Percentiles rank a stretch among this genome's conserved stretches.
phyloP scores from a whole-genome alignment of 192 early-diverging fungal species.

The Coemansia sp. region DNA sequence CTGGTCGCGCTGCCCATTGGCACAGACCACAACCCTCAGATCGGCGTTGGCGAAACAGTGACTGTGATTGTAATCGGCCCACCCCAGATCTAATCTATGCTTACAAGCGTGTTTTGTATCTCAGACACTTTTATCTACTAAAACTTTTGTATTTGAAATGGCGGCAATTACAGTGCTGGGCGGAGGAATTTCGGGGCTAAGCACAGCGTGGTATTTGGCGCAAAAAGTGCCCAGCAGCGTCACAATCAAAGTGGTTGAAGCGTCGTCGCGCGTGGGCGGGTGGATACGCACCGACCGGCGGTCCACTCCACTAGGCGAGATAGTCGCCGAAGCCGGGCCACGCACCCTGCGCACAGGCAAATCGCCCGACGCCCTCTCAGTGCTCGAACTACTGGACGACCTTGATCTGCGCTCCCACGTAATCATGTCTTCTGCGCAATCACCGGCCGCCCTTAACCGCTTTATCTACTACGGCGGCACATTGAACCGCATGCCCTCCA shows the following conservation, averaged over 20 bases:
- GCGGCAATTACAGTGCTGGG: slow-evolving; percentile 73
- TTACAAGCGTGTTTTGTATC: too few relatives aligned
- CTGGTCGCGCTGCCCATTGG: slow-evolving; percentile 71
- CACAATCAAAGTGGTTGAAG: slow-evolving; percentile 74
- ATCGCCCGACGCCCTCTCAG: slow-evolving; percentile 62
- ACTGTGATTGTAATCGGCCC: slow-evolving; percentile 35
- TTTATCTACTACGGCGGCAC: slow-evolving; percentile 74
- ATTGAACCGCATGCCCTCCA: slow-evolving; percentile 69
- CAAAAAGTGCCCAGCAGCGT: slow-evolving; percentile 45
- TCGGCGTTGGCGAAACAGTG: slow-evolving; percentile 18
- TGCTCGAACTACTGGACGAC: slow-evolving; percentile 75
- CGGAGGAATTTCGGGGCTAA: slow-evolving; percentile 88
- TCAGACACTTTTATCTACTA: not conserved
- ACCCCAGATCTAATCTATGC: slow-evolving; percentile 8
- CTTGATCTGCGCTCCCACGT: slow-evolving; percentile 64
- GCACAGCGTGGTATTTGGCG: slow-evolving; percentile 77
- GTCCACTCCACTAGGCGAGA: slow-evolving; percentile 17
- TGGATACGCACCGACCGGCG: slow-evolving; percentile 77
- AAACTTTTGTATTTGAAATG: not conserved
- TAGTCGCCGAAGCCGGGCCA: slow-evolving; percentile 77
- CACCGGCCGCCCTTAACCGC: slow-evolving; percentile 76
- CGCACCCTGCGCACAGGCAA: slow-evolving; percentile 77
- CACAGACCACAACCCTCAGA: slow-evolving; percentile 14
- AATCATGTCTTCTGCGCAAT: slow-evolving; percentile 60
- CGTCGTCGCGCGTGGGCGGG: slow-evolving; percentile 70